These are phyloP conservation scores for Hypoxylon trugodes DNA, from an alignment of 495 filamentous ascomycete species.

Conservation along the genomic window DNA sequence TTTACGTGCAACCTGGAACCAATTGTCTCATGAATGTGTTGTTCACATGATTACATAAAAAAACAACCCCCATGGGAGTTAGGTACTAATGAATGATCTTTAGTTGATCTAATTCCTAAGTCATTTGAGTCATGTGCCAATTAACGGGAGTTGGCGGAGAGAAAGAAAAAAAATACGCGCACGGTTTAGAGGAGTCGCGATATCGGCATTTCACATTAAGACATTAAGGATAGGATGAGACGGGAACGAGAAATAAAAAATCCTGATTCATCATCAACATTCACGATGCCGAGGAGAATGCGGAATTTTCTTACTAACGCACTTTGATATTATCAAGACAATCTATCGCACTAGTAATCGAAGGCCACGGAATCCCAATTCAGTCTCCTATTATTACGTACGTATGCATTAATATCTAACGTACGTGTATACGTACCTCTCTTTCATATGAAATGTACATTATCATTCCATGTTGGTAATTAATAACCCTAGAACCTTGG, in stretches of 20 bases:
- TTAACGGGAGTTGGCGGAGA: not conserved
- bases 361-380: constrained; percentile 13
- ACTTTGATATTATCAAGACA: not conserved
- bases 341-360: constrained; percentile 2
- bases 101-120: constrained; percentile 17
- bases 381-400: constrained; percentile 3
- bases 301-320: constrained; percentile 22
- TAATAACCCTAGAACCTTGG: no score
- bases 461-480: no score
- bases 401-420: not conserved
- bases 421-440: no score
- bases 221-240: no score
- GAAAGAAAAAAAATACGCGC: constrained; percentile 16
- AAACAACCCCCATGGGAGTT: no score
- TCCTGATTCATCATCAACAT: constrained; percentile 23
- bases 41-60: constrained; percentile 19
- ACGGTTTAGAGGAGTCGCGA: constrained; percentile 27
- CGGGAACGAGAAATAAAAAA: no score
- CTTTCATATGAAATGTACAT: no score
- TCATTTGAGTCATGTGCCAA: constrained; percentile 32
- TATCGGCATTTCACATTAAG: no score
- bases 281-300: constrained; percentile 26
- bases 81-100: no score
- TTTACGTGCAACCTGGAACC: constrained; percentile 5
- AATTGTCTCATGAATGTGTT: constrained; percentile 9